Conservation (phyloP, 495 filamentous ascomycete species). For the Talaromyces nanjingensis region DNA sequence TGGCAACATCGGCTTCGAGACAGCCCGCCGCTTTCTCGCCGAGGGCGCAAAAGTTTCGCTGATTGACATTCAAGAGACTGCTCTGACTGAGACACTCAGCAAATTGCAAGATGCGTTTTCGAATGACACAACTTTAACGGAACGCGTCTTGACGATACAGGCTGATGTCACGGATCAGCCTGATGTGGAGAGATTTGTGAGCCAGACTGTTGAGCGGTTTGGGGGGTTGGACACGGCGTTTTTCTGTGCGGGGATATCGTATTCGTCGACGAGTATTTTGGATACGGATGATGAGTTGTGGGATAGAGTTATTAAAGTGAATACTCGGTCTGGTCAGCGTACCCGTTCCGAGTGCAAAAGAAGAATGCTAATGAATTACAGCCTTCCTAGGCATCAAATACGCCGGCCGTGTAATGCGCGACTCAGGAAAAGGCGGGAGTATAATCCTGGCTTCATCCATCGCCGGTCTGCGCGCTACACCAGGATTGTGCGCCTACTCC, state of each 20-base stretch:
- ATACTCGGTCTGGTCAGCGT: slow-evolving; percentile 11
- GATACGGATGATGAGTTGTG: slow-evolving; percentile 15
- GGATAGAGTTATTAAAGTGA: slow-evolving; percentile 17
- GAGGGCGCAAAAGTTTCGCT: slow-evolving; percentile 15
- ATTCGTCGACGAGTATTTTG: slow-evolving; percentile 13
- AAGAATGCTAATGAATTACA: neutral
- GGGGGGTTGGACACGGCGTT: slow-evolving; percentile 15
- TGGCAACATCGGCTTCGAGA: slow-evolving; percentile 16
- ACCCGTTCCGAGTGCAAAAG: too few species aligned
- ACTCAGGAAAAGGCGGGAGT: slow-evolving; percentile 14
- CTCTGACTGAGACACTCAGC: neutral
- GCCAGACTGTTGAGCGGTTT: slow-evolving; percentile 10
- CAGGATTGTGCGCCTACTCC: slow-evolving; percentile 15
- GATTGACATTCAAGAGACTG: slow-evolving; percentile 10
- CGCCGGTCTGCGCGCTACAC: slow-evolving; percentile 17
- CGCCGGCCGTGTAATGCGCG: slow-evolving; percentile 13
- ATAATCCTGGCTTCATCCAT: slow-evolving; percentile 18
- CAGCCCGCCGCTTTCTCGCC: slow-evolving; percentile 13
- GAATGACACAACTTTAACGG: neutral
- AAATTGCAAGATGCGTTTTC: neutral
- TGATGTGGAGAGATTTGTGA: slow-evolving; percentile 11
- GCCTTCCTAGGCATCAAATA: slow-evolving; percentile 13
- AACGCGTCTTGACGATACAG: slow-evolving; percentile 13
- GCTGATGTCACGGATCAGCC: slow-evolving; percentile 16
- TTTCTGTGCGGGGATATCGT: slow-evolving; percentile 14